phyloP scores from a whole-genome alignment of 2,329 filamentous ascomycete species.

The Fusarium sp. region DNA sequence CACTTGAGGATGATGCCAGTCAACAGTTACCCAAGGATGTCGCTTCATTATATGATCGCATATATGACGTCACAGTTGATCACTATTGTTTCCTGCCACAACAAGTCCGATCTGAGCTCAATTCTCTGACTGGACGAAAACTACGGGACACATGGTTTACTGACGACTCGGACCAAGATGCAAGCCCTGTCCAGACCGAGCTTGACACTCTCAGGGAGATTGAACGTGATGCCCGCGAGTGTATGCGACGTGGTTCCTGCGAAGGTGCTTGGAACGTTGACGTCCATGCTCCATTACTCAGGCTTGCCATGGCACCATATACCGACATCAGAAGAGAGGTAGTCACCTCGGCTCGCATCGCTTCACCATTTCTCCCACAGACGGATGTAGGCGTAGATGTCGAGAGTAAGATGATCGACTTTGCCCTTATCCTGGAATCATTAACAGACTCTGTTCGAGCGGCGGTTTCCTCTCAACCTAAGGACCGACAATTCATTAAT shows the following conservation, averaged over 20 bases:
- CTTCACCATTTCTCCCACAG: conserved; percentile 12
- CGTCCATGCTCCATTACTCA: conserved; percentile 9
- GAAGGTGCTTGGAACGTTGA: conserved; percentile 12
- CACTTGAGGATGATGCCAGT: neutral
- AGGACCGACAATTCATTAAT: neutral
- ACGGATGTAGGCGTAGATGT: neutral
- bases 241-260: neutral
- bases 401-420: conserved; percentile 16
- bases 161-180: neutral
- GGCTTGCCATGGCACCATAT: conserved; percentile 13
- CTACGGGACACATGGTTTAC: neutral
- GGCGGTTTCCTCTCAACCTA: neutral
- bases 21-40: neutral
- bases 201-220: neutral
- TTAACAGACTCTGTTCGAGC: neutral
- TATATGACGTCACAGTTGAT: neutral
- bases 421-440: neutral
- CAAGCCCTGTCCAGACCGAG: neutral
- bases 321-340: neutral
- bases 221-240: neutral
- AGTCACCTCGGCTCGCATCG: conserved; percentile 7
- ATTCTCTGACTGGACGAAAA: neutral
- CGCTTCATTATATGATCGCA: neutral
- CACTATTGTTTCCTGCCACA: neutral
- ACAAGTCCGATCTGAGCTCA: neutral